phyloP scores from a whole-genome alignment of 2,329 filamentous ascomycete genomes.

The Hirsutella minnesotensis region DNA sequence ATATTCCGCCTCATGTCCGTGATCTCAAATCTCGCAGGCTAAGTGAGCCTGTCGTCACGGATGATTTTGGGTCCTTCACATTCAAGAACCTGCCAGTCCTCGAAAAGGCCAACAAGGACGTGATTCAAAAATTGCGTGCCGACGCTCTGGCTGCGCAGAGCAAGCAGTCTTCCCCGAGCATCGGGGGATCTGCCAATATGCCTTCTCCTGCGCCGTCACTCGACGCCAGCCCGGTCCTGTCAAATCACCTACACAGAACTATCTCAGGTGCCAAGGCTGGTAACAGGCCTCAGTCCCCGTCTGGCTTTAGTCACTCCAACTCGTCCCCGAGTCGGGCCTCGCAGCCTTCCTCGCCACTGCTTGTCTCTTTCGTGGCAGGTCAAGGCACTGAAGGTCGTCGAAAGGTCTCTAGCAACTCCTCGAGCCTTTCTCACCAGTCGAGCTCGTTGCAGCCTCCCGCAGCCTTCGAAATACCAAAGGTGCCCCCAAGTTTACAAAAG shows the following conservation, averaged over 20 bases:
- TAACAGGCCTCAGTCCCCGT: conserved; percentile 78
- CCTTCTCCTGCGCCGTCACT: conserved; percentile 56
- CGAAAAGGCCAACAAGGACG: conserved; percentile 97
- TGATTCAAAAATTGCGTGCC: conserved; percentile 88
- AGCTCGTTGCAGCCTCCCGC: conserved; percentile 58
- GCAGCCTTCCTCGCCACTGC: conserved; percentile 57
- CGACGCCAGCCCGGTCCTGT: conserved; percentile 75
- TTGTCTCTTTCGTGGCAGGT: conserved; percentile 90
- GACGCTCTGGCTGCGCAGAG: conserved; percentile 67
- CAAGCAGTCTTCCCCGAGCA: conserved; percentile 36
- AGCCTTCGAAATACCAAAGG: conserved; percentile 60
- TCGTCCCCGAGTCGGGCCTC: conserved; percentile 79
- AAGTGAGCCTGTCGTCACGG: conserved; percentile 76
- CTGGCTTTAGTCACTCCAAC: conserved; percentile 63
- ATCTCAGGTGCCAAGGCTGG: conserved; percentile 70
- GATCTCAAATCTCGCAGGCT: conserved; percentile 79
- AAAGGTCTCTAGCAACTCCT: conserved; percentile 86
- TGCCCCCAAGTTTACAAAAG: conserved; percentile 47
- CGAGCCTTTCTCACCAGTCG: conserved; percentile 70
- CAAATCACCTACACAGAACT: conserved; percentile 69
- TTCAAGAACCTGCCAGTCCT: conserved; percentile 96
- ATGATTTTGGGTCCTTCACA: conserved; percentile 92
- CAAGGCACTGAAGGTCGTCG: conserved; percentile 66
- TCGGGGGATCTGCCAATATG: conserved; percentile 26
- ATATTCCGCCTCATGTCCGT: conserved; percentile 91